Evolutionary conservation across 306 rosid genomes (phyloP), one percentile per base, ranked within the genome.

Genomic region (Prunus mongolica): DNA sequence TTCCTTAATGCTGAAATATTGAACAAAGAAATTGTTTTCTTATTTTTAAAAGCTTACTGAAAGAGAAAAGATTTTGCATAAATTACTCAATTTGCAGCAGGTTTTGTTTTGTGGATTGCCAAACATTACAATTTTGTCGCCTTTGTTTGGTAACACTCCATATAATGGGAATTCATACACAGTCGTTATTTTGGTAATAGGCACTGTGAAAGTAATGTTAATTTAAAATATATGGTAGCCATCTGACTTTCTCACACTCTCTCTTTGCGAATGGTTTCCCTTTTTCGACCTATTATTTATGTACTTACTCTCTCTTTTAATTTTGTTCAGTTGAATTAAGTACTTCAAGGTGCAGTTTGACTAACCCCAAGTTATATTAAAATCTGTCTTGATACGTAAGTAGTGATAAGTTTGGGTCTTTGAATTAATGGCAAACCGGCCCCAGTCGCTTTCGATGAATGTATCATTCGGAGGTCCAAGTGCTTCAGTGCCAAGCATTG

Each of bases 401-500:
- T 44, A 20, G 44, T 41, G 19, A 16, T 45, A 67, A 24, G 38
- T 25, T 49, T 24, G 50, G 62, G 25, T 44, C 28, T 65, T 20
- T 28, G 34, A 38, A 57, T 32, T 54, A 71, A 81, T 81, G 84
- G 77, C 81, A 45, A 81, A 76, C 58, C 66, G 75, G n/a, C 55
- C 81, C 71, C 84, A 32, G 34, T 71, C 69, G 1, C 76, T 74
- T 5, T 60, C 83, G 6, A 28, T 79, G 18, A 79, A 79, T 65
- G 81, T 84, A 4, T 72, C 90, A 5, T 91, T 87, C 22, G 95
- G 94, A 75, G 83, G 77, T 51, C 69, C 85, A 0, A 82, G 82
- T 30, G 62, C 68, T 27, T 55, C 87, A 3, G 58, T 76, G 14
- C 85, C 89, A 71, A 73, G 49, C 72, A 56, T 70, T 4, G 65